Conservation (phyloP, 257 asterid species). For the Fraxinus cuspidata region DNA sequence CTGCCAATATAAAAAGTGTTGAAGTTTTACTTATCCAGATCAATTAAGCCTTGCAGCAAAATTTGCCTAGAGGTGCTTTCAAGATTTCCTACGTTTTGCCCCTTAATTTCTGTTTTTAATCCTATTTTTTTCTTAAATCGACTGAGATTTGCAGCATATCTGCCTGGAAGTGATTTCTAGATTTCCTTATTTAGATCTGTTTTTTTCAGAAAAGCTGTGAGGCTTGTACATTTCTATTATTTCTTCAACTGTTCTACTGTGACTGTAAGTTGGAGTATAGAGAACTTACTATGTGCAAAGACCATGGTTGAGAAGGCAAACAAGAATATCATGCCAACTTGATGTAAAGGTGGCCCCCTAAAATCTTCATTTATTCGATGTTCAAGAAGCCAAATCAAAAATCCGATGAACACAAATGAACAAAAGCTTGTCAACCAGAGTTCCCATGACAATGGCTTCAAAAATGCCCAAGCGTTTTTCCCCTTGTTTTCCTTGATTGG, state of each 20-base stretch:
- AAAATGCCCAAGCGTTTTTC: constrained; percentile 31
- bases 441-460: constrained; percentile 33
- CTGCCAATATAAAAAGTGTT: neutral
- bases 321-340: constrained; percentile 53
- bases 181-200: no score
- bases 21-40: no score
- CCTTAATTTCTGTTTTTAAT: no score
- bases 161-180: neutral
- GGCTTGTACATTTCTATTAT: neutral
- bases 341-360: constrained; percentile 32
- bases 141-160: neutral
- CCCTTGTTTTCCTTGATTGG: neutral
- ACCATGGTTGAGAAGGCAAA: constrained; percentile 61
- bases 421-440: constrained; percentile 32
- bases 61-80: no score
- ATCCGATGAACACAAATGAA: constrained; percentile 23
- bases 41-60: no score
- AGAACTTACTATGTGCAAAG: constrained; percentile 47
- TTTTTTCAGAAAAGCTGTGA: neutral
- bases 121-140: neutral
- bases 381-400: constrained; percentile 33
- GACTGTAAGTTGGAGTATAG: neutral
- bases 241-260: neutral
- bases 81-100: no score
- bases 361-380: constrained; percentile 29